Percentiles rank a stretch among this genome's conserved stretches.
These are phyloP conservation scores for Biancaea sappan DNA, from an alignment of 306 rosid genomes.

Conservation along the genomic window DNA sequence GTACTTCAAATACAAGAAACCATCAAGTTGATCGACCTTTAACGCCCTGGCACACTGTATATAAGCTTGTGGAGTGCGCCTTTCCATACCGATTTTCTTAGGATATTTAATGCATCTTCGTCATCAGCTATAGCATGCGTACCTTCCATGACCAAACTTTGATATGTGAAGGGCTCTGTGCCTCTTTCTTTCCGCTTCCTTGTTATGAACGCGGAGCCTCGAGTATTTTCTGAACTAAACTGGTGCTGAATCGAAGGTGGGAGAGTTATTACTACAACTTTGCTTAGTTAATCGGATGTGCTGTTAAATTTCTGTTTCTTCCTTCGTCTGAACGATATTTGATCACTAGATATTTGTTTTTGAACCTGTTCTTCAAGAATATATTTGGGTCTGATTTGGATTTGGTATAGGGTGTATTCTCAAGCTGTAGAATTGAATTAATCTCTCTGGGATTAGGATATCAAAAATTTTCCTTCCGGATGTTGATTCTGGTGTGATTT, in stretches of 20 bases:
- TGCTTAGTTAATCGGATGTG: conserved; percentile 14
- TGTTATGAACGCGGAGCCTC: neutral
- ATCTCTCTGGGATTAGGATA: neutral
- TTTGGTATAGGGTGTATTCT: conserved; percentile 17
- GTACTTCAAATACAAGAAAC: conserved; percentile 20
- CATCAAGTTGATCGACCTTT: conserved; percentile 35
- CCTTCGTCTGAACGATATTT: neutral
- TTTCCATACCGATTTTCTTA: neutral
- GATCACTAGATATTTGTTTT: conserved; percentile 37
- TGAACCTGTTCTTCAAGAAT: neutral
- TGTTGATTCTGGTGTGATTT: conserved; percentile 30
- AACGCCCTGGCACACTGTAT: conserved; percentile 48
- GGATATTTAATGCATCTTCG: conserved; percentile 36
- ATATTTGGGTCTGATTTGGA: conserved; percentile 29
- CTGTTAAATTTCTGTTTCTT: conserved; percentile 10
- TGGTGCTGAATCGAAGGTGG: conserved; percentile 44
- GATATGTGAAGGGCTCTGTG: conserved; percentile 18
- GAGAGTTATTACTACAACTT: conserved; percentile 10
- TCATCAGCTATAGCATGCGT: conserved; percentile 43
- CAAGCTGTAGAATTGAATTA: neutral
- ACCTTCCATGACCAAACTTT: conserved; percentile 12
- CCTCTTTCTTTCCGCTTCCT: too few relatives aligned
- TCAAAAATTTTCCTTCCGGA: neutral
- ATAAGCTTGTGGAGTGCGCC: conserved; percentile 40
- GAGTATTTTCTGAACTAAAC: conserved; percentile 29